Conservation (phyloP, 768 basidiomycete genomes). For the Mrakia frigida region DNA sequence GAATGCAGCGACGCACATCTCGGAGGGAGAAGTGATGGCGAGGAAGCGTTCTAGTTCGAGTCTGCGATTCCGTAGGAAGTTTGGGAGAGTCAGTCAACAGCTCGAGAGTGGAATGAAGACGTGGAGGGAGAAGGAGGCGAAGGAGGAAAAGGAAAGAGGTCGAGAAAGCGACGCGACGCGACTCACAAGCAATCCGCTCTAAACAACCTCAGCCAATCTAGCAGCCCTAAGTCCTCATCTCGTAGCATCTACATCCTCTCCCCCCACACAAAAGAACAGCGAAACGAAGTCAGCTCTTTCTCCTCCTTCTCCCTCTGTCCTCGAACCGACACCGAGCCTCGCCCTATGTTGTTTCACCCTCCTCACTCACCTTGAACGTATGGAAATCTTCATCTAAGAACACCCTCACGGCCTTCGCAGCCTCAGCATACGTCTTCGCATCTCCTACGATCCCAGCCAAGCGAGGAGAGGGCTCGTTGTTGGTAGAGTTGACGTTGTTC, state of each 20-base stretch:
- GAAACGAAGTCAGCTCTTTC: not conserved
- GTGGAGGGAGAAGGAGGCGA: not conserved
- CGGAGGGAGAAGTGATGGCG: not conserved
- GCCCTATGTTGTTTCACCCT: not conserved
- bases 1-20: not conserved
- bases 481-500: not conserved
- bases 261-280: not conserved
- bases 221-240: not conserved
- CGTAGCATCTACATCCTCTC: not conserved
- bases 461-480: not conserved
- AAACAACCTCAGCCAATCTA: slow-evolving; percentile 9
- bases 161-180: not conserved
- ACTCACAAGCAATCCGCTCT: slow-evolving; percentile 5
- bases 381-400: slow-evolving; percentile 9
- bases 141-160: not conserved
- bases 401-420: not conserved
- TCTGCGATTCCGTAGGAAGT: too few relatives aligned
- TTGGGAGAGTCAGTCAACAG: too few relatives aligned
- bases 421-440: not conserved
- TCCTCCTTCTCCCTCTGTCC: not conserved
- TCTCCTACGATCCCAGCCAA: slow-evolving; percentile 10
- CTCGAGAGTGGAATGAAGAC: not conserved
- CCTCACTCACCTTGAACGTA: not conserved
- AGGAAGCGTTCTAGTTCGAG: not conserved
- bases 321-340: not conserved